phyloP scores from a whole-genome alignment of 768 basidiomycete species.

The Leucocoprinus sp. region DNA sequence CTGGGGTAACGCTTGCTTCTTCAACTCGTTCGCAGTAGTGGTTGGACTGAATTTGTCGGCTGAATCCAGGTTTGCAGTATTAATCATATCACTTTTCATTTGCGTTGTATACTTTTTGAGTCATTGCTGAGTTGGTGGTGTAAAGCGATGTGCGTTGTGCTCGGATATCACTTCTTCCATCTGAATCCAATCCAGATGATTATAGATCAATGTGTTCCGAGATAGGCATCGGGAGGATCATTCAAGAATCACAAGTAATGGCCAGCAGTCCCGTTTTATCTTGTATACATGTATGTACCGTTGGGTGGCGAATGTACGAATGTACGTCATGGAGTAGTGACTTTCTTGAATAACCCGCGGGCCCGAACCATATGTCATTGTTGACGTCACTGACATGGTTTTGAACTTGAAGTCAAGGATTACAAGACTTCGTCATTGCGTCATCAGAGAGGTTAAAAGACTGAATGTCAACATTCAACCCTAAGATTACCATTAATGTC shows the following conservation, averaged over 20 bases:
- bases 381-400: conserved; percentile 3
- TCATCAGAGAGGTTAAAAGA: not conserved
- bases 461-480: not conserved
- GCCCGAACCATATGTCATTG: not conserved
- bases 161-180: not conserved
- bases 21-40: not conserved
- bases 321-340: not conserved
- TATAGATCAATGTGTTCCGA: not conserved
- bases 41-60: not conserved
- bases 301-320: not conserved
- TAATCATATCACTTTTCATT: not conserved
- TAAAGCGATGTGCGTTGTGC: not conserved
- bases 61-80: not conserved
- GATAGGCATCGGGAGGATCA: not conserved
- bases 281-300: not conserved
- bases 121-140: not conserved
- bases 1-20: not conserved
- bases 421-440: not conserved
- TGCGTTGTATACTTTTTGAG: conserved; percentile 2
- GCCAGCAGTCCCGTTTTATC: not conserved
- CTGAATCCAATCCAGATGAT: not conserved
- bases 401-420: not conserved
- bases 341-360: not conserved
- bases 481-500: not conserved
- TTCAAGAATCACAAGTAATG: not conserved